phyloP scores from a whole-genome alignment of 179 eudicot genomes.

The Spinacia oleracea region DNA sequence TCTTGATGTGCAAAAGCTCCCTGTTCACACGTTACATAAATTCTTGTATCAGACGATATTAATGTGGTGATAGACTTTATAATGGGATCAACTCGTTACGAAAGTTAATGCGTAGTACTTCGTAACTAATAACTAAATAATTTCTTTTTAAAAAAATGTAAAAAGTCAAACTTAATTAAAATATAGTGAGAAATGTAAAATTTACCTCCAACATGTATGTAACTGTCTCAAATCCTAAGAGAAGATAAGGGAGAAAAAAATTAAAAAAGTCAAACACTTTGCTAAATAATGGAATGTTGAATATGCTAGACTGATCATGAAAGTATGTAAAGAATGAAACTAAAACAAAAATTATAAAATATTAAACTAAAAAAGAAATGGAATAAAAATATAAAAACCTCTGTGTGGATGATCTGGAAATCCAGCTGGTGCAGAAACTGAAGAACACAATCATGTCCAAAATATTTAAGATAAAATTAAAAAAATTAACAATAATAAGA shows the following conservation, averaged over 20 bases:
- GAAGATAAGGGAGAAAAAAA: neutral
- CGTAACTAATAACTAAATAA: no score
- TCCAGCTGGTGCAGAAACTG: slow-evolving; percentile 94
- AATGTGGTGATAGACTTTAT: neutral
- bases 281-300: neutral
- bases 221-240: slow-evolving; percentile 93
- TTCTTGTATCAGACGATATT: neutral
- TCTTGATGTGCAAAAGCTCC: slow-evolving; percentile 94
- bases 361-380: neutral
- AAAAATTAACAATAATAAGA: neutral
- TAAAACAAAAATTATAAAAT: neutral
- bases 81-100: no score
- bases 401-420: slow-evolving; percentile 98
- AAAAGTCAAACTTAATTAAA: neutral
- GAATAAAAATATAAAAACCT: slow-evolving; percentile 56
- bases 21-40: slow-evolving; percentile 34
- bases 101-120: neutral
- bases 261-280: neutral
- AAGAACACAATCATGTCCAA: slow-evolving; percentile 12
- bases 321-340: neutral
- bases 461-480: neutral
- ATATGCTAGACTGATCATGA: neutral
- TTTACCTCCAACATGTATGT: slow-evolving; percentile 89
- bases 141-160: neutral
- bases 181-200: neutral